Base-by-base conservation (phyloP, 768 basidiomycete genomes). In the Rossbeevera mucosa region DNA sequence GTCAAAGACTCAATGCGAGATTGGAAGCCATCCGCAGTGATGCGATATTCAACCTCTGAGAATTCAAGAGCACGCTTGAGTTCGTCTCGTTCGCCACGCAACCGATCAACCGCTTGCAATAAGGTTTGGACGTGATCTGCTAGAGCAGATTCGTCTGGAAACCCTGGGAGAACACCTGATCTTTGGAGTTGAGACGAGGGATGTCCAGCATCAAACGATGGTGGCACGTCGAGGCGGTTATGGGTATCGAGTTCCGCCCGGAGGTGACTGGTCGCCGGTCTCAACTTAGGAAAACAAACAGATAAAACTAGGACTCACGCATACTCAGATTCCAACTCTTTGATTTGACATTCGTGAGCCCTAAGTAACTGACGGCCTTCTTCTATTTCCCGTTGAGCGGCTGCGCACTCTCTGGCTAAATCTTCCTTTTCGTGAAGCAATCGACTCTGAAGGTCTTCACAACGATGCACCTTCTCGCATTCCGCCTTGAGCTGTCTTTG, bases 1-100 rank as follows among this genome's bases (percentile, higher is more conserved):
- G 69, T 58, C 47, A 57, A 65, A 51, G 46, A 69, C 1, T 72
- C 64, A 20, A 86, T 68, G 52, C 78, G 79, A 29, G 73, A 71
- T 60, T 83, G 76, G 44, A 85, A 66, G 0, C 81, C 77, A 53
- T 88, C 78, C 14, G 82, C 76, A 2, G 80, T 71, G 59, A 88
- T 85, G 56, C 73, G 79, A 22, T 81, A 80, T 68, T 91, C 88
- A 3, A 75, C 72, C 56, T 86, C 77, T 49, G 85, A 70, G 66
- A 90, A 91, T 45, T 86, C 76, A 13, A 91, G 67, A 49, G 85
- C 77, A 6, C 82, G 76, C 47, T 76, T 76, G 24, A 88, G 74
- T 43, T 67, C 71, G 55, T 90, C 83, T 5, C 88, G 76, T 58
- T 91, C 86, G 4, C 66, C 65, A 5, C 88, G 82, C 43, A 90